phyloP scores from a whole-genome alignment of 2,329 filamentous ascomycete species.

The Neurospora sp. region DNA sequence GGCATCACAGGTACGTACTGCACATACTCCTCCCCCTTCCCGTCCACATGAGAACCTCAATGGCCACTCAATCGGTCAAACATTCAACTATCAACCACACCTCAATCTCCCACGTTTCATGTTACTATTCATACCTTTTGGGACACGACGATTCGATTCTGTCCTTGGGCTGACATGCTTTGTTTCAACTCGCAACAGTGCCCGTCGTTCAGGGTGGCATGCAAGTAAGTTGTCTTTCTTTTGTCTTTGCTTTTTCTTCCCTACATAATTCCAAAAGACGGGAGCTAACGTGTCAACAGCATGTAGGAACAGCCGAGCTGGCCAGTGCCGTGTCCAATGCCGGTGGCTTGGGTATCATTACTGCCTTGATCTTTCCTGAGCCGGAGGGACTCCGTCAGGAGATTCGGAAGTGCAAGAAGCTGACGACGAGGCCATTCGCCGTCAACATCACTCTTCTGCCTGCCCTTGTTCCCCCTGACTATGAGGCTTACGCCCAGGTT shows the following conservation, averaged over 20 bases:
- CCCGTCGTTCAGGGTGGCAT: conserved; percentile 80
- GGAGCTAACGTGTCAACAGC: conserved; percentile 35
- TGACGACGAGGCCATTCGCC: conserved; percentile 74
- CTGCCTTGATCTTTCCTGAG: conserved; percentile 82
- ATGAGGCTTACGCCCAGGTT: conserved; percentile 80
- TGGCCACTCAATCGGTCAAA: background rate
- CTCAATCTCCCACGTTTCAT: background rate
- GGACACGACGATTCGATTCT: background rate
- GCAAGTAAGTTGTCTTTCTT: conserved; percentile 28
- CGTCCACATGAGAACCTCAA: background rate
- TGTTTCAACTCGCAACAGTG: conserved; percentile 34
- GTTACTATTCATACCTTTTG: background rate
- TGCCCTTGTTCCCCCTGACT: conserved; percentile 81
- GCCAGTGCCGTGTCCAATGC: conserved; percentile 69
- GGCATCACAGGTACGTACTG: conserved; percentile 34
- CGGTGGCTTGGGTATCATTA: conserved; percentile 75
- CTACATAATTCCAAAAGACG: background rate
- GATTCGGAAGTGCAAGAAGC: conserved; percentile 73
- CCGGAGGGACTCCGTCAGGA: conserved; percentile 88
- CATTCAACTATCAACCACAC: background rate
- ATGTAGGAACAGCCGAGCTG: conserved; percentile 72
- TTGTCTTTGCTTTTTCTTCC: conserved; percentile 1
- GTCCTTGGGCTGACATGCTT: conserved; percentile 15
- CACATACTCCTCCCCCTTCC: background rate
- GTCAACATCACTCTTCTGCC: conserved; percentile 95